Evolutionary conservation across 352 stramenopile genomes (phyloP).

Genomic region (Pythium folliculosum): DNA sequence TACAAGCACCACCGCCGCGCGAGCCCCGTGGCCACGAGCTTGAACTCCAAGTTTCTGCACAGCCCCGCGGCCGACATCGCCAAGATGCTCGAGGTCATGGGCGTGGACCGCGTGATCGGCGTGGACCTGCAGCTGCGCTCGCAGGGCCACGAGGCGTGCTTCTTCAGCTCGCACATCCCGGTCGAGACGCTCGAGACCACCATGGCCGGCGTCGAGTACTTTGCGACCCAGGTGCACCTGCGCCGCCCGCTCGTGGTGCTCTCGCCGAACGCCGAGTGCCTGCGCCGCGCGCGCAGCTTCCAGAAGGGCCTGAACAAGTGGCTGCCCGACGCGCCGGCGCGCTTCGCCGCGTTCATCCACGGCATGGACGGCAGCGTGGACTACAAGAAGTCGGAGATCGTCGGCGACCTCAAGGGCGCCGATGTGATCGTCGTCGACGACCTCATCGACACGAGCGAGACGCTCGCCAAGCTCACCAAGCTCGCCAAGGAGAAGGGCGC

Average conservation of each 20-base stretch:
- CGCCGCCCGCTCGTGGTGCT: slow-evolving; percentile 85
- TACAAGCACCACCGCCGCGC: slow-evolving; percentile 92
- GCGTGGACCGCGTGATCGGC: slow-evolving; percentile 92
- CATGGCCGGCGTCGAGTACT: slow-evolving; percentile 91
- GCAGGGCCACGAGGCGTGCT: slow-evolving; percentile 88
- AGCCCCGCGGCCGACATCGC: slow-evolving; percentile 86
- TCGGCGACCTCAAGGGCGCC: slow-evolving; percentile 86
- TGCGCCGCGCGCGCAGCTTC: slow-evolving; percentile 85
- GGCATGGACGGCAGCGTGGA: slow-evolving; percentile 58
- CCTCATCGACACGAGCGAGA: slow-evolving; percentile 87
- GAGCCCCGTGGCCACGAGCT: slow-evolving; percentile 83
- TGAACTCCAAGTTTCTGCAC: slow-evolving; percentile 93
- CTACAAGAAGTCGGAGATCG: slow-evolving; percentile 76
- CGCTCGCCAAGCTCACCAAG: slow-evolving; percentile 80
- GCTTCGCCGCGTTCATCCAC: slow-evolving; percentile 85
- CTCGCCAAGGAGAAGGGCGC: slow-evolving; percentile 82
- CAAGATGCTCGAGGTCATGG: slow-evolving; percentile 95
- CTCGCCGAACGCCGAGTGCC: slow-evolving; percentile 86
- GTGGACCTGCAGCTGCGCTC: slow-evolving; percentile 92
- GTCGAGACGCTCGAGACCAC: slow-evolving; percentile 94
- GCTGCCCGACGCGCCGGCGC: slow-evolving; percentile 76
- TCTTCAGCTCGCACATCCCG: slow-evolving; percentile 90
- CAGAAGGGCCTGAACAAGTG: slow-evolving; percentile 87
- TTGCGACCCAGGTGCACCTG: slow-evolving; percentile 83
- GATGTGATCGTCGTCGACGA: slow-evolving; percentile 94